phyloP scores from a whole-genome alignment of 768 basidiomycete genomes.

The Udeniomyces megalosporus region DNA sequence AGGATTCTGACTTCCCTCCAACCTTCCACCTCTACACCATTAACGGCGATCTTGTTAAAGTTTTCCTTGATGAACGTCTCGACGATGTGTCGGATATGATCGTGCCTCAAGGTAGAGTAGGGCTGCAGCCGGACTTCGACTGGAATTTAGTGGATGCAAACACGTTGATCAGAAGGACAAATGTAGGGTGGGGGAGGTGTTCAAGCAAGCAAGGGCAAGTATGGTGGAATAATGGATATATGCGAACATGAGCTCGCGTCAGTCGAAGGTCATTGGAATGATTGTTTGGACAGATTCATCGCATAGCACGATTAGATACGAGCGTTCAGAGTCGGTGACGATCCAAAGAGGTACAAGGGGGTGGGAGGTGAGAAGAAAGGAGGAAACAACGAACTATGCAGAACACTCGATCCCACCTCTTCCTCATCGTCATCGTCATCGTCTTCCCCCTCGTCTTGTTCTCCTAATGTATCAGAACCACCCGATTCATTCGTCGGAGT shows the following conservation, averaged over 20 bases:
- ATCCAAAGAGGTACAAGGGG: not conserved
- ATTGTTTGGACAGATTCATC: too few relatives aligned
- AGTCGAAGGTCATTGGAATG: too few relatives aligned
- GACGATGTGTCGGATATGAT: conserved; percentile 53
- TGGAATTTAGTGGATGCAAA: conserved; percentile 22
- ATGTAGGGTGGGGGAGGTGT: not conserved
- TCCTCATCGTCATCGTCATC: not conserved
- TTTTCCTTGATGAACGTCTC: conserved; percentile 40
- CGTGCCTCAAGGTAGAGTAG: conserved; percentile 54
- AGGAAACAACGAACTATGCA: not conserved
- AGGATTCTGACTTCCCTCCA: conserved; percentile 66
- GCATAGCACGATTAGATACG: too few relatives aligned
- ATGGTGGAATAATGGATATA: too few relatives aligned
- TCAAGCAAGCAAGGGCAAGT: too few relatives aligned
- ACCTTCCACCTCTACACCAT: conserved; percentile 55
- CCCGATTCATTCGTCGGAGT: too few relatives aligned
- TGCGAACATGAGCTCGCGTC: too few relatives aligned
- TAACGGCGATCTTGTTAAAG: conserved; percentile 45
- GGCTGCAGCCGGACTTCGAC: conserved; percentile 70
- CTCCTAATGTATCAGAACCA: not conserved
- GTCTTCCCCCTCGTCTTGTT: not conserved
- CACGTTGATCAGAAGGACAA: not conserved
- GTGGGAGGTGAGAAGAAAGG: not conserved
- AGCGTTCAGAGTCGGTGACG: not conserved
- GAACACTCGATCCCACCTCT: not conserved